A percentile compares a stretch with the other conserved stretches of the same genome.
phyloP scores from a whole-genome alignment of 2,329 filamentous ascomycete species.

The Nemania sp. region DNA sequence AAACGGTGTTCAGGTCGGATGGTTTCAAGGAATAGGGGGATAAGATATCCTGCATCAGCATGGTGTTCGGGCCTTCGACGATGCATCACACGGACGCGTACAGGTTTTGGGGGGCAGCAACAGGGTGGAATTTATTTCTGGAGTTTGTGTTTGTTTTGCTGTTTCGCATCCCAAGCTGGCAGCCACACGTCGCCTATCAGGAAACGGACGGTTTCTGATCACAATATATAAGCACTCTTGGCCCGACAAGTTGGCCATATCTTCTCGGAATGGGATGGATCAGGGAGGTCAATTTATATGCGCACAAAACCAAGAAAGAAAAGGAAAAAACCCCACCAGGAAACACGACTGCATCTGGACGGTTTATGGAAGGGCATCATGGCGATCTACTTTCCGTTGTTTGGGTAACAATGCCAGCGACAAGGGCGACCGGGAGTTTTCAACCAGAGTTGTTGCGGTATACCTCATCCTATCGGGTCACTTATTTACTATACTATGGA shows the following conservation, averaged over 20 bases:
- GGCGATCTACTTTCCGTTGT: constrained; percentile 32
- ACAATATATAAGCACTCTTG: constrained; percentile 17
- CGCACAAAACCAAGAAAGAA: constrained; percentile 1
- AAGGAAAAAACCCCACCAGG: constrained; percentile 24
- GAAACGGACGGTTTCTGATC: constrained; percentile 12
- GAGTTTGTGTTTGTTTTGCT: constrained; percentile 24
- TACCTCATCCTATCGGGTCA: constrained; percentile 19
- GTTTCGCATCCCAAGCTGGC: constrained; percentile 12
- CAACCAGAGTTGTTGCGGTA: constrained; percentile 27
- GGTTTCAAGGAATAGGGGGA: constrained; percentile 36
- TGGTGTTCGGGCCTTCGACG: constrained; percentile 43
- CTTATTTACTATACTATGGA: constrained; percentile 20
- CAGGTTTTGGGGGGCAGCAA: constrained; percentile 24
- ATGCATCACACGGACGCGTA: constrained; percentile 37
- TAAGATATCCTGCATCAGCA: constrained; percentile 44
- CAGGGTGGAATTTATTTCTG: constrained; percentile 25
- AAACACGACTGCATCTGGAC: constrained; percentile 30
- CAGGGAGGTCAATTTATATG: constrained; percentile 12
- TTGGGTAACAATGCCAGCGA: constrained; percentile 27
- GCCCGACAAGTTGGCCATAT: constrained; percentile 2
- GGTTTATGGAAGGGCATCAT: constrained; percentile 34
- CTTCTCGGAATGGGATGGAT: not conserved
- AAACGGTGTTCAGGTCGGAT: constrained; percentile 43
- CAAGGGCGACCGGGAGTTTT: constrained; percentile 14
- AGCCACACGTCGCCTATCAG: constrained; percentile 2